Percentiles rank a stretch among this genome's conserved stretches.
Conservation (phyloP, 2,329 filamentous ascomycete genomes). For the Alternaria consortialis region DNA sequence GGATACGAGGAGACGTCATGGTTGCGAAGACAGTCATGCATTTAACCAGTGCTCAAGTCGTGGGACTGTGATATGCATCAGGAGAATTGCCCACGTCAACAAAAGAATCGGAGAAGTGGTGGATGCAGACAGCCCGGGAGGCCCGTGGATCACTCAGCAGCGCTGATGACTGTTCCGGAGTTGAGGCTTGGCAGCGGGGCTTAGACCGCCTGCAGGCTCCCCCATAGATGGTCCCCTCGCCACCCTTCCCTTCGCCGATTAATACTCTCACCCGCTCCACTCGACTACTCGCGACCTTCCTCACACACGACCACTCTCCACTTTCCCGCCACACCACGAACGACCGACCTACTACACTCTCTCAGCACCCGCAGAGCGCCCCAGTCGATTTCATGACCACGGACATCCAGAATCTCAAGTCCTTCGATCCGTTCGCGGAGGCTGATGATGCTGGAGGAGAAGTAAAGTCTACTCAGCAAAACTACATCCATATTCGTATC, state of each 20-base stretch:
- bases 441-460: conserved; percentile 99
- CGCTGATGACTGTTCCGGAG: conserved; percentile 8
- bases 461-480: conserved; percentile 85
- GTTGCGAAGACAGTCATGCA: background rate
- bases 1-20: background rate
- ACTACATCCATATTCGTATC: conserved; percentile 99
- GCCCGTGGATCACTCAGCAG: background rate
- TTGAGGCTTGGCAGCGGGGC: conserved; percentile 16
- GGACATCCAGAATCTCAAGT: conserved; percentile 57
- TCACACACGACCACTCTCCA: conserved; percentile 14
- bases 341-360: conserved; percentile 14
- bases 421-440: conserved; percentile 97
- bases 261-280: conserved; percentile 12
- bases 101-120: background rate
- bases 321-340: conserved; percentile 6
- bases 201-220: conserved; percentile 15
- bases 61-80: background rate
- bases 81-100: background rate
- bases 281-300: conserved; percentile 1
- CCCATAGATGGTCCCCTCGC: conserved; percentile 11
- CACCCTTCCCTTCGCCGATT: conserved; percentile 17
- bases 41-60: background rate
- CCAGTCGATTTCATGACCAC: conserved; percentile 50
- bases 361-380: conserved; percentile 35
- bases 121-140: background rate